phyloP scores from a whole-genome alignment of 129 eudicot genomes.

The Heracleum sosnowskyi region DNA sequence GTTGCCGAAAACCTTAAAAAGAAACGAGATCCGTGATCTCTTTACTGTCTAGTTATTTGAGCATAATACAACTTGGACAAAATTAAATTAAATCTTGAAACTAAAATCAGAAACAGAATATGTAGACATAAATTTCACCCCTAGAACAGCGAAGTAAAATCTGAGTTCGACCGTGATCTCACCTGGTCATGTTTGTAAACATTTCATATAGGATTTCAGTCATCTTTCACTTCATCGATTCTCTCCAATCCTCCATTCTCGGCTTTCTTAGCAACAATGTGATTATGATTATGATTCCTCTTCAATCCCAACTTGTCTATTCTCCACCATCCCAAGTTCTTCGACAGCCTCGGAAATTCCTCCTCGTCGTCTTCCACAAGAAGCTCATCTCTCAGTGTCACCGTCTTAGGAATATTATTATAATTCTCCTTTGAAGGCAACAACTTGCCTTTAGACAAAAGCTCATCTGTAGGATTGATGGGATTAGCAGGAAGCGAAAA shows the following conservation, averaged over 20 bases:
- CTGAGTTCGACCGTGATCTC: neutral
- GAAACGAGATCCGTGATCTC: neutral
- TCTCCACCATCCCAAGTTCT: constrained; percentile 68
- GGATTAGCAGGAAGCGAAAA: constrained; percentile 51
- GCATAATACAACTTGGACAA: neutral
- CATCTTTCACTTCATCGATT: constrained; percentile 55
- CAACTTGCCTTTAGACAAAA: constrained; percentile 54
- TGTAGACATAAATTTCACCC: neutral
- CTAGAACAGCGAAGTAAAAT: neutral
- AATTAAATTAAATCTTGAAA: neutral
- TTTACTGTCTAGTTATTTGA: neutral
- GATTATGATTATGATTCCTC: constrained; percentile 32
- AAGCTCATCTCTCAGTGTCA: constrained; percentile 79
- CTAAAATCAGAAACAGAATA: neutral
- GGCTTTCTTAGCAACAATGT: constrained; percentile 32
- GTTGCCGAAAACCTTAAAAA: neutral
- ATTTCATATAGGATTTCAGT: constrained; percentile 13
- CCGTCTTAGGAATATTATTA: constrained; percentile 14
- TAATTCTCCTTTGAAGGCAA: constrained; percentile 52
- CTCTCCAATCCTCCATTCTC: constrained; percentile 57
- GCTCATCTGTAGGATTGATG: constrained; percentile 69
- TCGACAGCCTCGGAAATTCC: constrained; percentile 23
- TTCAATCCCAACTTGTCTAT: constrained; percentile 46
- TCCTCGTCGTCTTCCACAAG: constrained; percentile 51
- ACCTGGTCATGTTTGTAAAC: constrained; percentile 36